Base-by-base conservation (phyloP, 768 basidiomycete genomes). In the Mycena floridula region DNA sequence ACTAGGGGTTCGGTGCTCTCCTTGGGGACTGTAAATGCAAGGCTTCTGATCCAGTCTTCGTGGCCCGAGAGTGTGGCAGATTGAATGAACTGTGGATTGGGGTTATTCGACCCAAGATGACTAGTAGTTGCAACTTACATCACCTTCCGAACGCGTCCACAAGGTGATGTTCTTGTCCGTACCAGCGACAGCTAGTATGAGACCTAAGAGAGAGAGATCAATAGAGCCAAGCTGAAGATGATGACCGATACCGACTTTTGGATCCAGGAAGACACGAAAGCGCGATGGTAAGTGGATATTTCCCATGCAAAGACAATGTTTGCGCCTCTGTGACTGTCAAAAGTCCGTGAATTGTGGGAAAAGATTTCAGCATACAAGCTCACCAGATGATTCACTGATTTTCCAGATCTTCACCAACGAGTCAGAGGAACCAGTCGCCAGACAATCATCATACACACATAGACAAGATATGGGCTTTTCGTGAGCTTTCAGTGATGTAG, bases 1-100 rank as follows among this genome's bases (percentile, higher is more conserved):
- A 86, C 59, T 7, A 97, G 69, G 24, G 72, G 65, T n/a, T 72
- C 66, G 2, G 61, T 56, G 3, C 59, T 48, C 4, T 54, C 49
- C 15, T 44, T 37, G 9, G 70, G 63, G 1, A 54, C 35, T 37
- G 69, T 69, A 60, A 97, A 92, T 2, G 82, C 74, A 27, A 98
- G 76, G 48, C 81, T 73, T 43, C 86, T 81, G 43, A 98, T 75
- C 96, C 96, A 99, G 56, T 99, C 95, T 70, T 96, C 89, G 56
- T 99, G 96, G 2, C 96, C 96, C 11, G 77, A 65, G 39, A 89
- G 68, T 0, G 68, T 64, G 3, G 77, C 76, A 16, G 80, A 76
- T 43, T 65, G 70, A 12, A 81, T 68, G 57, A 83, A 86, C 85
- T 84, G 24, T 22, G 26, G 45, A 23, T 7, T 27, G 43, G 25